Conservation (phyloP, 2,329 filamentous ascomycete species). For the Graphium sp. region DNA sequence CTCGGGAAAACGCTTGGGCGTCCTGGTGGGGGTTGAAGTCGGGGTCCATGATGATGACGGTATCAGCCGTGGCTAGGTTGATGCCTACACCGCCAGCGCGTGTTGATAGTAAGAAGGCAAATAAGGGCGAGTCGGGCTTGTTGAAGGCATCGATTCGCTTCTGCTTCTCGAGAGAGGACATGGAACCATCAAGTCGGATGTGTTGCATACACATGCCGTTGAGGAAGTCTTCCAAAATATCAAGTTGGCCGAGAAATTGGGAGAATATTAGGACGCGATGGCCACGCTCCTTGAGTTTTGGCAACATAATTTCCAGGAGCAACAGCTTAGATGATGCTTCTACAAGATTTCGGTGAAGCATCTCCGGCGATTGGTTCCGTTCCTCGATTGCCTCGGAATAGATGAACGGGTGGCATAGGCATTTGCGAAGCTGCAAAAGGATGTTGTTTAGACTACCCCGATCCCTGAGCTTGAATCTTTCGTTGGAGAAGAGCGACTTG, state of each 20-base stretch:
- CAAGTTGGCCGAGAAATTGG: constrained; percentile 78
- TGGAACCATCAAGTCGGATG: constrained; percentile 71
- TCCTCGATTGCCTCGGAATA: constrained; percentile 89
- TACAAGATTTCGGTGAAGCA: constrained; percentile 65
- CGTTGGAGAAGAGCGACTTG: constrained; percentile 63
- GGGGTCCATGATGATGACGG: constrained; percentile 91
- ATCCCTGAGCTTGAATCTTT: constrained; percentile 51
- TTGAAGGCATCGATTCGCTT: constrained; percentile 91
- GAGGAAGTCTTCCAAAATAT: constrained; percentile 86
- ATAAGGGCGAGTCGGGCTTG: constrained; percentile 62
- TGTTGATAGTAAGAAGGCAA: constrained; percentile 86
- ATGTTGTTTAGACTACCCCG: constrained; percentile 82
- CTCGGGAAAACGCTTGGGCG: constrained; percentile 83
- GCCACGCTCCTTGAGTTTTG: constrained; percentile 68
- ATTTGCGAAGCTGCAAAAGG: constrained; percentile 85
- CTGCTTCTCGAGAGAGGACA: constrained; percentile 75
- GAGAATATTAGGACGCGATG: constrained; percentile 92
- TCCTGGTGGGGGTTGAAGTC: constrained; percentile 99
- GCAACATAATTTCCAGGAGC: constrained; percentile 69
- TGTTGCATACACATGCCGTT: constrained; percentile 55
- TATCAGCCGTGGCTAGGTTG: constrained; percentile 92
- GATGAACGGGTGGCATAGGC: constrained; percentile 88
- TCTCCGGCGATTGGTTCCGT: constrained; percentile 39
- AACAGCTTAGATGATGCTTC: constrained; percentile 85
- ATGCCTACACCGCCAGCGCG: constrained; percentile 93